Evolutionary conservation across 1,284 basidiomycete genomes (phyloP).

Genomic region (Trametes polyzona): DNA sequence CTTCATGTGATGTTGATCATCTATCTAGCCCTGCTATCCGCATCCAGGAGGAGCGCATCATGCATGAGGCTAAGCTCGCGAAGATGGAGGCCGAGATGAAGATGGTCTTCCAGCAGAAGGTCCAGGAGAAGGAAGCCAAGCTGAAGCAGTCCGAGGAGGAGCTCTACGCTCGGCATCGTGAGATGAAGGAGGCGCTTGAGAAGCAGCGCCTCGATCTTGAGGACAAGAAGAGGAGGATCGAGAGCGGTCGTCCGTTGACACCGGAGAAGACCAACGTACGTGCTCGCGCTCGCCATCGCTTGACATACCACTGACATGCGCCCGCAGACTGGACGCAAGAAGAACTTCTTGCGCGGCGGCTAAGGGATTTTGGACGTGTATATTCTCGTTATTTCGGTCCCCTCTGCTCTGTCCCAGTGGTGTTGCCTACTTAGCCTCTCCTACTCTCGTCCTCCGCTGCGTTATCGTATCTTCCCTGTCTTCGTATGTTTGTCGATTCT

Average conservation of each 20-base stretch:
- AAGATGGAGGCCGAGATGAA: constrained; percentile 99
- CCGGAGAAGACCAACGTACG: constrained; percentile 87
- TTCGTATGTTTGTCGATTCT: constrained; percentile 41
- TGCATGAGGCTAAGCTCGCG: constrained; percentile 93
- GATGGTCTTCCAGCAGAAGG: constrained; percentile 99
- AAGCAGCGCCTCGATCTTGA: constrained; percentile 95
- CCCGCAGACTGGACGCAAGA: constrained; percentile 67
- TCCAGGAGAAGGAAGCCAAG: constrained; percentile 97
- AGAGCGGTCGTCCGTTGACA: constrained; percentile 91
- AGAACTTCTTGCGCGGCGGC: constrained; percentile 71
- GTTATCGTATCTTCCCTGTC: constrained; percentile 48
- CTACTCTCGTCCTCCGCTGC: constrained; percentile 29
- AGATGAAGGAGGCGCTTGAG: constrained; percentile 99
- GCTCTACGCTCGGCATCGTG: constrained; percentile 94
- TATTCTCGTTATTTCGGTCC: constrained; percentile 25
- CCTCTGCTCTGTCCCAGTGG: constrained; percentile 36
- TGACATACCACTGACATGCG: constrained; percentile 3
- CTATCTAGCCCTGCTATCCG: constrained; percentile 83
- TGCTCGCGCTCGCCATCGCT: too few relatives aligned
- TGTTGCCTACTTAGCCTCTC: constrained; percentile 40
- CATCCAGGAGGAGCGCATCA: constrained; percentile 91
- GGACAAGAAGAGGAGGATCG: constrained; percentile 97
- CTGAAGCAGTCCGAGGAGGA: constrained; percentile 98
- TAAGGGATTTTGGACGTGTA: constrained; percentile 39
- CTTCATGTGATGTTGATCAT: constrained; percentile 16